A percentile compares a stretch with the other conserved stretches of the same genome.
Conservation (phyloP, 768 basidiomycete genomes). For the Serendipita sp. region DNA sequence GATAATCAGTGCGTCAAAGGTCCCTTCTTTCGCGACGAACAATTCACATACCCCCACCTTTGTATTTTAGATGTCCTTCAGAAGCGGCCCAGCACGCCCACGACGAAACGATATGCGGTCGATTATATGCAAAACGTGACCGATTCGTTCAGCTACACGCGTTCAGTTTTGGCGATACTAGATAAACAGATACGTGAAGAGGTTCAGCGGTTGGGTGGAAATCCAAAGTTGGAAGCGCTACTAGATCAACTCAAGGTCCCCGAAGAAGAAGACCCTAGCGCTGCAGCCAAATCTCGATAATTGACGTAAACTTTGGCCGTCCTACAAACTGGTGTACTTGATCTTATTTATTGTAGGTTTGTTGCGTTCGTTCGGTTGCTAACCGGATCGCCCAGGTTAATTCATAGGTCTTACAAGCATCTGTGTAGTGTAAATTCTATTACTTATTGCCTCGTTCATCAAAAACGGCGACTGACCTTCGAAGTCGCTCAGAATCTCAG, state of each 20-base stretch:
- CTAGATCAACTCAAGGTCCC: slow-evolving; percentile 12
- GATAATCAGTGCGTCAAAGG: slow-evolving; percentile 22
- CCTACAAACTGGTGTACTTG: background rate
- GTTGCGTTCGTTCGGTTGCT: slow-evolving; percentile 36
- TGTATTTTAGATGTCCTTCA: slow-evolving; percentile 73
- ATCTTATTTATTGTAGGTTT: slow-evolving; percentile 1
- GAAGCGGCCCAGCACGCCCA: slow-evolving; percentile 68
- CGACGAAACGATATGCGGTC: slow-evolving; percentile 68
- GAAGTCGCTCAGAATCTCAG: slow-evolving; percentile 67
- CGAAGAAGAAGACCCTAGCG: background rate
- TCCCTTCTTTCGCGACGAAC: background rate
- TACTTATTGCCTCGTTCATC: background rate
- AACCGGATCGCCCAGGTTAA: slow-evolving; percentile 87
- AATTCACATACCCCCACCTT: background rate
- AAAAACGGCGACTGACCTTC: slow-evolving; percentile 42
- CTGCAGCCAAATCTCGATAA: background rate
- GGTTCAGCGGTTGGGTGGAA: slow-evolving; percentile 63
- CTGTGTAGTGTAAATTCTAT: slow-evolving; percentile 23
- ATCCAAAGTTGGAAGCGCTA: slow-evolving; percentile 32
- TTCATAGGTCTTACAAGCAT: slow-evolving; percentile 78
- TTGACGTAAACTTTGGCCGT: background rate
- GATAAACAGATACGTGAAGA: slow-evolving; percentile 55
- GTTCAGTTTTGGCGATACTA: slow-evolving; percentile 47
- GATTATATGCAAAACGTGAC: slow-evolving; percentile 62
- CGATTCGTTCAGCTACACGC: slow-evolving; percentile 76